Percentiles rank a stretch among this genome's conserved stretches.
phyloP scores from a whole-genome alignment of 352 stramenopile genomes.

The Phytopythium sindhum region DNA sequence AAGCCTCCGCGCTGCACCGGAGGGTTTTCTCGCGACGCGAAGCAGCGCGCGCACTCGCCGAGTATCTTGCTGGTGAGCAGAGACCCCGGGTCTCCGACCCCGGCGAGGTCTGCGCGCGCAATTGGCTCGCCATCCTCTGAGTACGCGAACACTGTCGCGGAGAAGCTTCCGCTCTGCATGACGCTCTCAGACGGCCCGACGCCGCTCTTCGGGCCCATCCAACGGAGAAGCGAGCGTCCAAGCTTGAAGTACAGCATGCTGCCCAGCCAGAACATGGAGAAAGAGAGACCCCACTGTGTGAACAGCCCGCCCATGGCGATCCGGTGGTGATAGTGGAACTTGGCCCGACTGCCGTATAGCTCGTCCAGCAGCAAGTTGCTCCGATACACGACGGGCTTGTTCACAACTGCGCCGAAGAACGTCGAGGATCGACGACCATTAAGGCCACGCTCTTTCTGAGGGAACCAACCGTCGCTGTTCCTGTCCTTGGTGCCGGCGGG shows the following conservation, averaged over 20 bases:
- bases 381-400: constrained; percentile 66
- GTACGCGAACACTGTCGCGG: constrained; percentile 40
- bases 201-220: constrained; percentile 56
- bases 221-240: constrained; percentile 51
- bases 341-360: constrained; percentile 28
- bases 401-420: constrained; percentile 75
- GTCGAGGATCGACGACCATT: constrained; percentile 26
- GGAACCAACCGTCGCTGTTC: constrained; percentile 23
- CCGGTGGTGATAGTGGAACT: constrained; percentile 52
- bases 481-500: constrained; percentile 16
- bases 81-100: constrained; percentile 35
- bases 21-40: constrained; percentile 23
- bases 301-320: constrained; percentile 25
- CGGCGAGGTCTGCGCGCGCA: constrained; percentile 14
- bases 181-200: constrained; percentile 60
- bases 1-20: constrained; percentile 26
- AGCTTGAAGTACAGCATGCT: constrained; percentile 36
- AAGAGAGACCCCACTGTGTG: constrained; percentile 22
- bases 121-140: constrained; percentile 24
- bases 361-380: constrained; percentile 55
- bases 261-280: constrained; percentile 22
- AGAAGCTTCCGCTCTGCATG: constrained; percentile 66
- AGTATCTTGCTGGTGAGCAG: constrained; percentile 38
- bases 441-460: constrained; percentile 53
- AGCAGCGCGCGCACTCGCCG: constrained; percentile 34